Evolutionary conservation across 495 filamentous ascomycete species (phyloP).

Genomic region (Penicillium silybi): DNA sequence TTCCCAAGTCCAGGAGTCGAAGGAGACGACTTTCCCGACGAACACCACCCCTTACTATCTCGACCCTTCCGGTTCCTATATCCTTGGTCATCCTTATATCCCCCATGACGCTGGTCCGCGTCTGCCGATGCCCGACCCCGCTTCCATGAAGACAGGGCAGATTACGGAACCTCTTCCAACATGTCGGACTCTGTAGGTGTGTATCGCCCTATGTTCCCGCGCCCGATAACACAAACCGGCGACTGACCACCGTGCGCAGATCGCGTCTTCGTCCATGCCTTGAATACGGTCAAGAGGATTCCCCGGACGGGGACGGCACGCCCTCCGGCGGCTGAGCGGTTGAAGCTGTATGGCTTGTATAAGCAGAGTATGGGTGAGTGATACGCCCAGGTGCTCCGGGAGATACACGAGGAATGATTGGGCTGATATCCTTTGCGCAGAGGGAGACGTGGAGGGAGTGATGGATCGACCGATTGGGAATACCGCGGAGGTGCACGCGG

Average conservation of each 20-base stretch:
- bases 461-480: slow-evolving; percentile 74
- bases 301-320: slow-evolving; percentile 85
- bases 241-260: slow-evolving; percentile 47
- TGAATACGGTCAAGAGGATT: slow-evolving; percentile 97
- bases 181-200: slow-evolving; percentile 58
- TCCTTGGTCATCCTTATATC: neutral
- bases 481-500: slow-evolving; percentile 48
- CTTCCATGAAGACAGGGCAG: slow-evolving; percentile 34
- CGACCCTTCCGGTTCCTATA: neutral
- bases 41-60: neutral
- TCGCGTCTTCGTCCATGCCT: slow-evolving; percentile 95
- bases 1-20: slow-evolving; percentile 3
- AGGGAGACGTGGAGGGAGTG: slow-evolving; percentile 89
- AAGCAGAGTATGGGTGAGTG: slow-evolving; percentile 87
- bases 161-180: slow-evolving; percentile 24
- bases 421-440: slow-evolving; percentile 32
- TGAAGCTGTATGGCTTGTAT: slow-evolving; percentile 94
- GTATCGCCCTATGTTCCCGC: slow-evolving; percentile 14
- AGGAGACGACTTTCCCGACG: neutral
- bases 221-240: neutral
- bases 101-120: slow-evolving; percentile 25
- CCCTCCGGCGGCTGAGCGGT: slow-evolving; percentile 77
- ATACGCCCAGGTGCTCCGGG: neutral
- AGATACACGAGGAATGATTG: neutral
- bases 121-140: slow-evolving; percentile 28